Evolutionary conservation across 495 filamentous ascomycete species (phyloP), one percentile per base, ranked within the genome.

Genomic region (Thozetella sp.): DNA sequence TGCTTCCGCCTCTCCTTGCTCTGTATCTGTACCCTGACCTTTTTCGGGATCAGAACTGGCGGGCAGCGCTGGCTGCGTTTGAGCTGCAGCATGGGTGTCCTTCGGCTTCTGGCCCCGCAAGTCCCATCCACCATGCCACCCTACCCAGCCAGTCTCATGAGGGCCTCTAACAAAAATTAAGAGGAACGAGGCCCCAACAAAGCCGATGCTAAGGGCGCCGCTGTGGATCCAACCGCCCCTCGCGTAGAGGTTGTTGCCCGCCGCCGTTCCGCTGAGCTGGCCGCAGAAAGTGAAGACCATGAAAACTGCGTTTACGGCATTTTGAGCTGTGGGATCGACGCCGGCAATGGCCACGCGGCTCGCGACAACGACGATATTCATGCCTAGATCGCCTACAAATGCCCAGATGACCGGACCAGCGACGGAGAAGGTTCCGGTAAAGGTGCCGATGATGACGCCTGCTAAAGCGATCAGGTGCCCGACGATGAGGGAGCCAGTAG

Each of bases 231-330:
- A 92, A 0, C 89, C 90, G 13, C 55, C 24, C 20, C 25, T 46
- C 2, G 87, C 85, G 68, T 90, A 92, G 1, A 92, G 63, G 37
- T 78, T 74, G 63, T 88, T 90, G 2, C 90, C 90, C 1, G 84
- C 87, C 0, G 85, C 78, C 0, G 90, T 93, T 0, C 90, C 90
- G 60, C 85, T 82, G 2, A 93, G 67, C 74, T 92, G 89, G 0
- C 90, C 90, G 61, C 79, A 84, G 65, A 93, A 93, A 0, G 81
- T 84, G 20, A 77, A 72, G 1, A 93, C 77, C 90, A 92, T 91
- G 62, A 87, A 93, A 9, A 84, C 85, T 0, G 90, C 90, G 63
- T 93, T 93, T 17, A 91, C 80, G 2, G 89, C 68, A 65, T 90
- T 92, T 17, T 88, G 74, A 0, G 85, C 87, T 63, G 85, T 87